Evolutionary conservation across 257 asterid species (phyloP).

Genomic region (Orobanche coerulescens): DNA sequence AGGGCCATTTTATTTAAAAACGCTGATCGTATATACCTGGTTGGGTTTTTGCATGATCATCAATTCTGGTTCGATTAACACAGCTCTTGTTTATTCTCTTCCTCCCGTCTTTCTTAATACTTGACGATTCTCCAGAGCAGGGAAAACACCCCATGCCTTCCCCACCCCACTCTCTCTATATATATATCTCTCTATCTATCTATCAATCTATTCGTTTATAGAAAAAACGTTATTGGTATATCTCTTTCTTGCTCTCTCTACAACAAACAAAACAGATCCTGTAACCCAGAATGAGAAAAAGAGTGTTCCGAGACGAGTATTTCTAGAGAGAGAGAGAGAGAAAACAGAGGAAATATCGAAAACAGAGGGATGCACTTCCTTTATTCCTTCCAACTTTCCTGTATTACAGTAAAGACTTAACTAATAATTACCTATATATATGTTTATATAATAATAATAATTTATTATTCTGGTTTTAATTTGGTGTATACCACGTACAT

Average conservation of each 20-base stretch:
- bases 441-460: not conserved
- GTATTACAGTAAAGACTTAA: not conserved
- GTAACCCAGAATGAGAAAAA: constrained; percentile 12
- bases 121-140: constrained; percentile 56
- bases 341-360: not conserved
- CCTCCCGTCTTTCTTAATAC: constrained; percentile 29
- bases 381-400: constrained; percentile 14
- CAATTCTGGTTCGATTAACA: constrained; percentile 23
- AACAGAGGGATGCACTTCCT: not conserved
- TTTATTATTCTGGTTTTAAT: not conserved
- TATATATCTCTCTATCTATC: not conserved
- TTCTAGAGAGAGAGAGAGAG: constrained; percentile 17
- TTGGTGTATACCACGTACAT: constrained; percentile 13
- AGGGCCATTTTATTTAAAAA: not conserved
- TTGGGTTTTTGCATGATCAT: constrained; percentile 31
- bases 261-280: constrained; percentile 18
- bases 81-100: constrained; percentile 16
- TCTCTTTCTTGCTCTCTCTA: constrained; percentile 20
- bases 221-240: not conserved
- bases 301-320: constrained; percentile 8
- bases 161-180: too few species aligned
- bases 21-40: constrained; percentile 26
- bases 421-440: not conserved
- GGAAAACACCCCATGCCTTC: constrained; percentile 66
- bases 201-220: not conserved